Percentiles rank a stretch among this genome's conserved stretches.
Conservation (phyloP, 441 rosid species). For the Gossypium lobatum region DNA sequence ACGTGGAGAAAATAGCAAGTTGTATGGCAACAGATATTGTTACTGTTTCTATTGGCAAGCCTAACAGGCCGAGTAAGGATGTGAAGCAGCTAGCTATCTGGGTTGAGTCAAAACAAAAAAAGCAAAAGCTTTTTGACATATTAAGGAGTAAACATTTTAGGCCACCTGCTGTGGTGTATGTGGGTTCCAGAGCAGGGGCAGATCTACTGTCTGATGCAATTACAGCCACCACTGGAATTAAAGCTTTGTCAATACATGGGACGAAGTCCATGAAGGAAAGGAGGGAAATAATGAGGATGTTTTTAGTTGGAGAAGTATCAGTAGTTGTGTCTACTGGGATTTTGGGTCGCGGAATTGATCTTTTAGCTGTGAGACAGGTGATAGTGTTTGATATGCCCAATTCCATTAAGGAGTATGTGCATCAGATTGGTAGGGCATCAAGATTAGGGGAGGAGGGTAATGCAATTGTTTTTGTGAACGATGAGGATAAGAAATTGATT, state of each 20-base stretch:
- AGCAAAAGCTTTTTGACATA: slow-evolving; percentile 85
- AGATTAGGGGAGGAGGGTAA: slow-evolving; percentile 69
- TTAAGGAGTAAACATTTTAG: slow-evolving; percentile 65
- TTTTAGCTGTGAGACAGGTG: slow-evolving; percentile 72
- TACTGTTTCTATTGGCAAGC: slow-evolving; percentile 53
- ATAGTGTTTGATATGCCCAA: slow-evolving; percentile 85
- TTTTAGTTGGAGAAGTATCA: slow-evolving; percentile 70
- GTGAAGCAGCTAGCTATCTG: slow-evolving; percentile 79
- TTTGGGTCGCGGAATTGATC: slow-evolving; percentile 77
- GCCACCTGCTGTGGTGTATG: slow-evolving; percentile 75
- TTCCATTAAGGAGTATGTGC: slow-evolving; percentile 70
- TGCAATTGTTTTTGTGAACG: slow-evolving; percentile 59
- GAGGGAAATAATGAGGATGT: slow-evolving; percentile 62
- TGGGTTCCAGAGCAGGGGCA: slow-evolving; percentile 81
- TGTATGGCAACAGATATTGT: slow-evolving; percentile 42
- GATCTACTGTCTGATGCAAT: slow-evolving; percentile 82
- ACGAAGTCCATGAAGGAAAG: slow-evolving; percentile 90
- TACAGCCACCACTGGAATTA: slow-evolving; percentile 57
- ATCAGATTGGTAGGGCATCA: slow-evolving; percentile 88
- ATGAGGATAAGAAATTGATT: slow-evolving; percentile 58
- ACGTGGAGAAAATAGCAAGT: slow-evolving; percentile 60
- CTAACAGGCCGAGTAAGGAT: slow-evolving; percentile 54
- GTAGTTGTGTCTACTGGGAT: slow-evolving; percentile 77
- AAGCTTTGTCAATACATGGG: slow-evolving; percentile 78
- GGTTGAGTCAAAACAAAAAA: slow-evolving; percentile 85